These are phyloP conservation scores for Neostapfia colusana DNA, from an alignment of 176 grass and related monocot genomes.

Conservation along the genomic window DNA sequence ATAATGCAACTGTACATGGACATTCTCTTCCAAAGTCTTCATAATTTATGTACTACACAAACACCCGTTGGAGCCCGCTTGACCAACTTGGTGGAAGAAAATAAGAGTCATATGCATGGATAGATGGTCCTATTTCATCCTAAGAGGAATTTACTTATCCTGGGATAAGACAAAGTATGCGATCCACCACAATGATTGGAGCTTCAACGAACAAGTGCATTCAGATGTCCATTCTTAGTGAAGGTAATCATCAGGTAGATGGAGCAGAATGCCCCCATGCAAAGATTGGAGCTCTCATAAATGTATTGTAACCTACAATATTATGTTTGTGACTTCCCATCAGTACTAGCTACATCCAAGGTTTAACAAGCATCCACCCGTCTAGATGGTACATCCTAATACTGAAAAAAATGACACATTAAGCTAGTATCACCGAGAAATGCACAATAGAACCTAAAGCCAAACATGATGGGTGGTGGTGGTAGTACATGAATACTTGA, in stretches of 20 bases:
- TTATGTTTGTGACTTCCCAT: background rate
- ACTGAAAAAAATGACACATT: background rate
- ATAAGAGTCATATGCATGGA: background rate
- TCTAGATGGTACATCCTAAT: background rate
- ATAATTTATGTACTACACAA: conserved; percentile 11
- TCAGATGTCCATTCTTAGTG: conserved; percentile 24
- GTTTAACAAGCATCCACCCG: background rate
- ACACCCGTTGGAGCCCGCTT: background rate
- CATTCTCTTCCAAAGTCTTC: conserved; percentile 14
- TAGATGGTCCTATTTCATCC: background rate
- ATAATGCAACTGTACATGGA: background rate
- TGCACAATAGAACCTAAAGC: background rate
- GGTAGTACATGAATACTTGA: background rate
- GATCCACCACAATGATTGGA: background rate
- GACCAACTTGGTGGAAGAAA: conserved; percentile 1
- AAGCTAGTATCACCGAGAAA: background rate
- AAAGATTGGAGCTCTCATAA: background rate
- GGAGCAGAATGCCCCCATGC: background rate
- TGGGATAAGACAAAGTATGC: too few relatives aligned
- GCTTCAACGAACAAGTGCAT: conserved; percentile 6
- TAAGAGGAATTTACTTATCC: background rate
- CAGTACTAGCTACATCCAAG: background rate
- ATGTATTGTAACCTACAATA: background rate
- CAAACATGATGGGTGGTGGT: background rate
- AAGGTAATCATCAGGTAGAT: conserved; percentile 29